phyloP scores from a whole-genome alignment of 805 yeast species.

The Lipomyces orientalis region DNA sequence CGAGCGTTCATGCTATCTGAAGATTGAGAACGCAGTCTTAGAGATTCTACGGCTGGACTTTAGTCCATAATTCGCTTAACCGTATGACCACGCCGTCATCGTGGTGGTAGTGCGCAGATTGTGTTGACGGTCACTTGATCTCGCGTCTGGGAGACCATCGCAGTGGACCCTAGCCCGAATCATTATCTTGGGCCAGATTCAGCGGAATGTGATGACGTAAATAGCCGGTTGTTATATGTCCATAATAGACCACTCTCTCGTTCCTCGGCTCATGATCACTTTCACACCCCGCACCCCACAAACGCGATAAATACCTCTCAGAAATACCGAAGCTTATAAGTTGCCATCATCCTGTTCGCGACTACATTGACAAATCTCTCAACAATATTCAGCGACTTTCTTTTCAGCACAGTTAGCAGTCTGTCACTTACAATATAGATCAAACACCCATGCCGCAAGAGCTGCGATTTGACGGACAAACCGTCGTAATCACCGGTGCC shows the following conservation, averaged over 20 bases:
- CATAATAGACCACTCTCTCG: not conserved
- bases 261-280: constrained; percentile 1
- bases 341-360: not conserved
- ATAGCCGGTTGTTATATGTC: not conserved
- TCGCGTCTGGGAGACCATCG: not conserved
- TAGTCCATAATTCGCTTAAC: not conserved
- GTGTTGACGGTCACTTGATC: not conserved
- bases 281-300: constrained; percentile 1
- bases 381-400: not conserved
- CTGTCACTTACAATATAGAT: not conserved
- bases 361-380: not conserved
- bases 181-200: not conserved
- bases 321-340: not conserved
- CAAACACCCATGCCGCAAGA: not conserved
- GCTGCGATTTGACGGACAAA: constrained; percentile 73
- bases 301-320: not conserved
- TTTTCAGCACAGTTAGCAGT: not conserved
- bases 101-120: not conserved
- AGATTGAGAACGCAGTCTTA: too few relatives aligned
- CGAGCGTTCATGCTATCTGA: too few relatives aligned
- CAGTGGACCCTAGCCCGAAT: not conserved
- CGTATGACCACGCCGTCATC: not conserved
- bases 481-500: constrained; percentile 93
- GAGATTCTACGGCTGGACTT: not conserved
- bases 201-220: not conserved